Evolutionary conservation across 2,329 filamentous ascomycete species (phyloP).

Genomic region (Pseudocercospora eumusae): DNA sequence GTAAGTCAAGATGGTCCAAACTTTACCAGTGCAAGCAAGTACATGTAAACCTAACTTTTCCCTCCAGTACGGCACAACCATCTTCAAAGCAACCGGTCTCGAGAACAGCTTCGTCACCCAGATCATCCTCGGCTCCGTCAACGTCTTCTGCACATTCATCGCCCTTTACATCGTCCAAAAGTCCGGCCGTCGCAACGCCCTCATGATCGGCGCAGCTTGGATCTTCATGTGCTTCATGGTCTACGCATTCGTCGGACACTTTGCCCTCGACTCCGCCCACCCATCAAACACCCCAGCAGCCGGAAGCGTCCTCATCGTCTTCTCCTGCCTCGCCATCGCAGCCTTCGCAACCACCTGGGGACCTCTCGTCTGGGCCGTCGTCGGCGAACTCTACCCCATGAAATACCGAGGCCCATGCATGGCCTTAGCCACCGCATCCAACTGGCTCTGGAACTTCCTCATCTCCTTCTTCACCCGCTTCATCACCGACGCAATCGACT

Average conservation of each 20-base stretch:
- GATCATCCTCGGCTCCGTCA: constrained; percentile 52
- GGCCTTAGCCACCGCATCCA: constrained; percentile 48
- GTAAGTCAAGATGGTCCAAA: constrained; percentile 5
- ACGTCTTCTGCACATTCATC: constrained; percentile 51
- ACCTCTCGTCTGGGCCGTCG: constrained; percentile 40
- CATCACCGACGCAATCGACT: constrained; percentile 44
- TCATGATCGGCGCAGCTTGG: constrained; percentile 49
- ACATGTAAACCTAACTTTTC: not conserved
- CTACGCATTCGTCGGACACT: constrained; percentile 45
- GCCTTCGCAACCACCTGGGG: constrained; percentile 43
- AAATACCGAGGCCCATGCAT: constrained; percentile 48
- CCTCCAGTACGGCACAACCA: constrained; percentile 42
- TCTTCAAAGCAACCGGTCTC: constrained; percentile 43
- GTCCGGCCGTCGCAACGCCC: constrained; percentile 51
- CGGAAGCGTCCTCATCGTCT: constrained; percentile 41
- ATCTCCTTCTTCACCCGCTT: constrained; percentile 45
- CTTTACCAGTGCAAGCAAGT: not conserved
- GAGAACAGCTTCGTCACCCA: constrained; percentile 50
- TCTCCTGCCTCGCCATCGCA: constrained; percentile 42
- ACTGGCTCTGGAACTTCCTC: constrained; percentile 43
- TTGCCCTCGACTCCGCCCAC: constrained; percentile 27
- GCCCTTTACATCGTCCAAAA: constrained; percentile 53
- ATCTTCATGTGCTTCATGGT: constrained; percentile 62
- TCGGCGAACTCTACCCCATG: constrained; percentile 41
- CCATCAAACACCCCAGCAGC: constrained; percentile 32